Evolutionary conservation across 208 protist genomes (phyloP).

Genomic region (Leishmania braziliensis): DNA sequence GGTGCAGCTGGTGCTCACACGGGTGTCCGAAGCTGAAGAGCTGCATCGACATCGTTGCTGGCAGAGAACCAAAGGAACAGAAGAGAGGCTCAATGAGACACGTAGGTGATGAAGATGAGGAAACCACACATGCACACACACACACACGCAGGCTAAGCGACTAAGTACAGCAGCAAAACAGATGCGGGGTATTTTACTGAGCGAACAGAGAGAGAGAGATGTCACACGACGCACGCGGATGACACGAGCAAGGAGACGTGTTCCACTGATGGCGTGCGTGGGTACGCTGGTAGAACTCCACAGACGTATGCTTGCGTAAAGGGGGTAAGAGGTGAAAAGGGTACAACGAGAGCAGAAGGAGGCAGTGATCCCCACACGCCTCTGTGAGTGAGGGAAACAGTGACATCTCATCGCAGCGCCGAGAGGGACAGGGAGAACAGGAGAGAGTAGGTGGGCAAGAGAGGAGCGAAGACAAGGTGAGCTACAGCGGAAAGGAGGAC

Average conservation of each 20-base stretch:
- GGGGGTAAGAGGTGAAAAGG: neutral
- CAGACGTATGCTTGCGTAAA: neutral
- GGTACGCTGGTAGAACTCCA: neutral
- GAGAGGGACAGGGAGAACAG: neutral
- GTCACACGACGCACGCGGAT: neutral
- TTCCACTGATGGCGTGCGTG: neutral
- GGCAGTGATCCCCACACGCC: neutral
- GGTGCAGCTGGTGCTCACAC: constrained; percentile 88
- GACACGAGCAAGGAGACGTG: neutral
- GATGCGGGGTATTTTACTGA: too few relatives aligned
- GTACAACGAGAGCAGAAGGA: neutral
- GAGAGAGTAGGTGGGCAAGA: too few relatives aligned
- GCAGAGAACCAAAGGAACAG: neutral
- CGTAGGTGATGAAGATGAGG: neutral
- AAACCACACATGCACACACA: neutral
- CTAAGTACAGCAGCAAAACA: too few relatives aligned
- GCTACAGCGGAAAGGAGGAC: neutral
- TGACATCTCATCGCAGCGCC: neutral
- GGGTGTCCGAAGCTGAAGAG: constrained; percentile 91
- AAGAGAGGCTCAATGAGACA: neutral
- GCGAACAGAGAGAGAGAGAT: neutral
- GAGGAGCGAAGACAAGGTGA: neutral
- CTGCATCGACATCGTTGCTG: constrained; percentile 68
- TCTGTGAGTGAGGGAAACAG: neutral
- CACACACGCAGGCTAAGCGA: neutral